phyloP scores from a whole-genome alignment of 2,329 filamentous ascomycete genomes.

The Zymoseptoria pseudotritici region DNA sequence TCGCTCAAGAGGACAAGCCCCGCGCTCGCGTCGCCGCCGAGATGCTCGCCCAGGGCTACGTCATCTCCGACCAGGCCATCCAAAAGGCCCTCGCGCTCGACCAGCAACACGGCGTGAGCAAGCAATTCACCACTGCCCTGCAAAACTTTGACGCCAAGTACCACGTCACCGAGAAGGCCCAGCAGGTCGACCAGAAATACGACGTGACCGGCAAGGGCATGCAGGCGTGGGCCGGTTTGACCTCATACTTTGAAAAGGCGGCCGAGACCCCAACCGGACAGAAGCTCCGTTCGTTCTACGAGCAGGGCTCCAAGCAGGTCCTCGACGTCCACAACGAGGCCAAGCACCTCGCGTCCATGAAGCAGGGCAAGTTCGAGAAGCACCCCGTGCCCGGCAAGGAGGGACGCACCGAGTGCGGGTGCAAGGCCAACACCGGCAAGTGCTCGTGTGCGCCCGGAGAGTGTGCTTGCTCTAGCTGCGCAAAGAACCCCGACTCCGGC shows the following conservation, averaged over 20 bases:
- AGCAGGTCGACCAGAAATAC: conserved; percentile 76
- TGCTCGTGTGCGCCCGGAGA: conserved; percentile 40
- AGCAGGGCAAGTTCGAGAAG: conserved; percentile 51
- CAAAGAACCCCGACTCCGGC: conserved; percentile 37
- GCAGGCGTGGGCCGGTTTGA: conserved; percentile 59
- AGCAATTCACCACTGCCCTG: conserved; percentile 70
- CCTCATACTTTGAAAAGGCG: conserved; percentile 93
- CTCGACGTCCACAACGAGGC: conserved; percentile 92
- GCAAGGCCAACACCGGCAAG: conserved; percentile 34
- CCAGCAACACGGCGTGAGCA: conserved; percentile 77
- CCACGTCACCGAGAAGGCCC: conserved; percentile 80
- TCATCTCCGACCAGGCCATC: conserved; percentile 68
- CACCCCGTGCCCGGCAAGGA: conserved; percentile 32
- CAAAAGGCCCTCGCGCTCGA: conserved; percentile 81
- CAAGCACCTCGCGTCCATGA: conserved; percentile 76
- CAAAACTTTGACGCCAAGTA: conserved; percentile 74
- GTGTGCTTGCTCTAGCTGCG: conserved; percentile 41
- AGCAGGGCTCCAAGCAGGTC: conserved; percentile 76
- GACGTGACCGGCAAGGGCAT: conserved; percentile 68
- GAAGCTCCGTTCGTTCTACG: conserved; percentile 83
- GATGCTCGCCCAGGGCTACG: conserved; percentile 93
- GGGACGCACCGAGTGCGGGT: conserved; percentile 41
- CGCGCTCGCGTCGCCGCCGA: conserved; percentile 88
- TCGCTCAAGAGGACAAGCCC: conserved; percentile 95
- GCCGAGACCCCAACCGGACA: conserved; percentile 78